Evolutionary conservation across 805 yeast species (phyloP).

Genomic region (Vanderwaltozyma verrucispora): DNA sequence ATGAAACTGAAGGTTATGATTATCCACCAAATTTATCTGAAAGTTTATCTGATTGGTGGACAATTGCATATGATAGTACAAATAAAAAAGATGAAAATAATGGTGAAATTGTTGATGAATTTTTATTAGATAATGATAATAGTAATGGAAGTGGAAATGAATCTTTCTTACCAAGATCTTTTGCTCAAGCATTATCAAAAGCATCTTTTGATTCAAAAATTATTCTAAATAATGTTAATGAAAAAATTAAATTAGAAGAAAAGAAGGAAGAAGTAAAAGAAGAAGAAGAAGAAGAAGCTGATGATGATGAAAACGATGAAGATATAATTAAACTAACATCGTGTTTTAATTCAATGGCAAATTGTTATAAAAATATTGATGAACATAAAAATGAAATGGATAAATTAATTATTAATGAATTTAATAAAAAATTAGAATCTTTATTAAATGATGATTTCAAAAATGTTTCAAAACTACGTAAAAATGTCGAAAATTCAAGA

Average conservation of each 20-base stretch:
- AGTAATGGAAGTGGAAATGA: constrained; percentile 4
- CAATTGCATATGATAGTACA: constrained; percentile 3
- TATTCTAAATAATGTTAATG: constrained; percentile 24
- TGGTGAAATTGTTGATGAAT: constrained; percentile 4
- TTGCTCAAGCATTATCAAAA: constrained; percentile 58
- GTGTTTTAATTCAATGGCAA: constrained; percentile 39
- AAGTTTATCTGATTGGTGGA: constrained; percentile 48
- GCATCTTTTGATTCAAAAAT: constrained; percentile 44
- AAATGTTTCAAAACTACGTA: constrained; percentile 50
- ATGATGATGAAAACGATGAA: constrained; percentile 35
- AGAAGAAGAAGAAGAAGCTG: constrained; percentile 14
- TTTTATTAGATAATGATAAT: constrained; percentile 1
- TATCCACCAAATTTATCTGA: constrained; percentile 74
- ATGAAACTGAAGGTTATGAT: constrained; percentile 66
- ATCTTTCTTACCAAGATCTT: constrained; percentile 49
- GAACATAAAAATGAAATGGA: constrained; percentile 64
- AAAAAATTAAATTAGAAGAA: constrained; percentile 24
- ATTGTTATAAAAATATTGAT: constrained; percentile 51
- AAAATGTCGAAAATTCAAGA: constrained; percentile 60
- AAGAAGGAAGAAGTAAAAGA: constrained; percentile 30
- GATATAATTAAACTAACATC: constrained; percentile 40
- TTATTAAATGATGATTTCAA: constrained; percentile 49
- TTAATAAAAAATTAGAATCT: constrained; percentile 46
- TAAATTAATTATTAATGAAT: constrained; percentile 44
- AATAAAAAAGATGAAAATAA: constrained; percentile 1